phyloP scores from a whole-genome alignment of 1,284 basidiomycete genomes.

The Cutaneotrichosporon sp. region DNA sequence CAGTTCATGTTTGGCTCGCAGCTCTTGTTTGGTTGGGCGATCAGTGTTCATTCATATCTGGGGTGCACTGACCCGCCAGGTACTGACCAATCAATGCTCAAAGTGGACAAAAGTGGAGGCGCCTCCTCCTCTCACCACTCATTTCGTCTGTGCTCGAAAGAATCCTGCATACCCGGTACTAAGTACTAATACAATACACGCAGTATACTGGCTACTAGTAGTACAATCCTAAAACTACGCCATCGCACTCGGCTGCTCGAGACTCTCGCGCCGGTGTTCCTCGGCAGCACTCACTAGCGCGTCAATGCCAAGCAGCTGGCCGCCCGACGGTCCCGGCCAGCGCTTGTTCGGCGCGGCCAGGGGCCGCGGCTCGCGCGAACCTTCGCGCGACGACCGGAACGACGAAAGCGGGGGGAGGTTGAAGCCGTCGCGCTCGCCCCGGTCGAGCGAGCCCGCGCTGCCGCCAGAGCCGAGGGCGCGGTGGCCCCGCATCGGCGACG shows the following conservation, averaged over 20 bases:
- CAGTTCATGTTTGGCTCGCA: neutral
- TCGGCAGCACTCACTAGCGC: constrained; percentile 48
- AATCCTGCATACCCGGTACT: neutral
- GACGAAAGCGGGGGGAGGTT: constrained; percentile 5
- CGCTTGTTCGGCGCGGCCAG: constrained; percentile 17
- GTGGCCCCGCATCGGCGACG: constrained; percentile 12
- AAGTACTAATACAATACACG: neutral
- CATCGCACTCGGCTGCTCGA: constrained; percentile 20
- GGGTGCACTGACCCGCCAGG: too few species aligned
- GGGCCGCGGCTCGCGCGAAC: constrained; percentile 17
- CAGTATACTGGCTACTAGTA: neutral
- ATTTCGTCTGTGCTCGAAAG: neutral
- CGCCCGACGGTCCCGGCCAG: constrained; percentile 14
- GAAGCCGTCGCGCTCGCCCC: neutral
- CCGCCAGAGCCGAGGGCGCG: constrained; percentile 9
- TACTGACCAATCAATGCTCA: too few species aligned
- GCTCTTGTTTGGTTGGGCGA: too few species aligned
- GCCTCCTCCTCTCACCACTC: too few species aligned
- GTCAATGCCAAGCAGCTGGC: constrained; percentile 39
- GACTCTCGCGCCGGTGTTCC: constrained; percentile 32
- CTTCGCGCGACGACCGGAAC: constrained; percentile 7
- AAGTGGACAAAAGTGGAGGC: too few species aligned
- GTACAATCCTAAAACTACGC: neutral
- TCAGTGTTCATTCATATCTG: too few species aligned
- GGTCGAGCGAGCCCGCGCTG: constrained; percentile 9